Conservation (phyloP, 768 basidiomycete genomes). For the Boletus patriciae region DNA sequence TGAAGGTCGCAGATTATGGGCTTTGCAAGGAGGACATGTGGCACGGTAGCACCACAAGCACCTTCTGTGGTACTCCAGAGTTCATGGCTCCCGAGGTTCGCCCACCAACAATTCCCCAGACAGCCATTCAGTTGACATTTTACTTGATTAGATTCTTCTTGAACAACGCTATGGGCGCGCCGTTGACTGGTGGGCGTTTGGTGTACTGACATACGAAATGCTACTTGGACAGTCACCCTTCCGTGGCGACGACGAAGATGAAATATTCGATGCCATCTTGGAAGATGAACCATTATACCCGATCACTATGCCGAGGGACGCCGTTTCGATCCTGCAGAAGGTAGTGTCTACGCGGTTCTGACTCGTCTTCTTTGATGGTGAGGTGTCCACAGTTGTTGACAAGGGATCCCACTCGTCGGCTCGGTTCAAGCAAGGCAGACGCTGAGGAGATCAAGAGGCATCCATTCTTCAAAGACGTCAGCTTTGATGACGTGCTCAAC, state of each 20-base stretch:
- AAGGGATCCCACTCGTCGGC: constrained; percentile 84
- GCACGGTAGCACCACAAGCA: constrained; percentile 93
- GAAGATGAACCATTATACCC: constrained; percentile 99
- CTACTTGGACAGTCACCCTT: constrained; percentile 97
- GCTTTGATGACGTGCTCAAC: constrained; percentile 93
- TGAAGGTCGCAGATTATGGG: constrained; percentile 99
- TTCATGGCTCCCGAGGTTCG: constrained; percentile 99
- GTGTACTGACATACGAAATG: constrained; percentile 99
- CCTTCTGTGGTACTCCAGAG: constrained; percentile 99
- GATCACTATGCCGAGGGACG: constrained; percentile 98
- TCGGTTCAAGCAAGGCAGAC: constrained; percentile 89
- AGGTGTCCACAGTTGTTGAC: constrained; percentile 68
- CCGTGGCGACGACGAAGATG: constrained; percentile 98
- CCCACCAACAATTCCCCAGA: neutral
- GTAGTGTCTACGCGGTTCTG: constrained; percentile 39
- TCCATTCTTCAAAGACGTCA: constrained; percentile 98
- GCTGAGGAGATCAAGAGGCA: constrained; percentile 97
- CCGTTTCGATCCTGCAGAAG: constrained; percentile 93
- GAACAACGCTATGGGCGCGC: constrained; percentile 98
- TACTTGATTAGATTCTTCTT: constrained; percentile 74
- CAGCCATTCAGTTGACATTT: neutral
- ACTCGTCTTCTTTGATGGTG: constrained; percentile 1
- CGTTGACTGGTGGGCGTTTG: constrained; percentile 99
- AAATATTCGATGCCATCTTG: constrained; percentile 98
- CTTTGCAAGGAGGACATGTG: constrained; percentile 99